These are phyloP conservation scores for Nemania sp. DNA, from an alignment of 2,329 filamentous ascomycete genomes.

Conservation along the genomic window DNA sequence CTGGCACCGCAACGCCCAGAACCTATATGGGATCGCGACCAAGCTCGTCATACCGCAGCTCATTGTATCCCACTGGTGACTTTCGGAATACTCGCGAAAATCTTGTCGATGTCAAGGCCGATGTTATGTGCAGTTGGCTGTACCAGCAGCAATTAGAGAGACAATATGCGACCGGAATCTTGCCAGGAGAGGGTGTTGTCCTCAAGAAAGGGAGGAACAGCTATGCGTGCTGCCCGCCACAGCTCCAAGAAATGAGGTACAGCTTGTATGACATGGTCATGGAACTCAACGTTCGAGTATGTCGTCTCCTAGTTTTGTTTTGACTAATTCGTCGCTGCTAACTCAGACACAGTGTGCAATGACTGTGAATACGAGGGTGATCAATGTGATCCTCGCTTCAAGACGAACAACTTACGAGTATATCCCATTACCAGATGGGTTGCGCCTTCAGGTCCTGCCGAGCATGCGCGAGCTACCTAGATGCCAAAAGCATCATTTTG, in stretches of 20 bases:
- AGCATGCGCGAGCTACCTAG: conserved; percentile 58
- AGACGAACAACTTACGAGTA: conserved; percentile 52
- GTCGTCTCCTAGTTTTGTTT: conserved; percentile 19
- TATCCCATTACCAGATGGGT: conserved; percentile 60
- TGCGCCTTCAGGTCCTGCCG: conserved; percentile 64
- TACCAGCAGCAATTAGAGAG: conserved; percentile 63
- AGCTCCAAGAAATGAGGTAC: conserved; percentile 42
- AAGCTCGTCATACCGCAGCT: conserved; percentile 31
- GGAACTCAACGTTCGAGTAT: conserved; percentile 45
- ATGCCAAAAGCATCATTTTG: conserved; percentile 67
- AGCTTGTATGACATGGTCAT: conserved; percentile 43
- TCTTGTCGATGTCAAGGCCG: conserved; percentile 57
- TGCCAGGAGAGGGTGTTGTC: conserved; percentile 46
- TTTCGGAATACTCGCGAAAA: conserved; percentile 49
- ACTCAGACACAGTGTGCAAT: conserved; percentile 60
- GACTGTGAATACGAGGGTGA: conserved; percentile 67
- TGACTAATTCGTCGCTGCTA: conserved; percentile 5
- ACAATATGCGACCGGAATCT: conserved; percentile 43
- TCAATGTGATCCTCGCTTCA: conserved; percentile 58
- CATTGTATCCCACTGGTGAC: conserved; percentile 45
- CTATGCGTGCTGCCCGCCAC: conserved; percentile 45
- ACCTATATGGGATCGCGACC: conserved; percentile 30
- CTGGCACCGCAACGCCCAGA: conserved; percentile 28
- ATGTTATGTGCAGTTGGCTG: conserved; percentile 67
- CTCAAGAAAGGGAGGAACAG: conserved; percentile 44